Percentiles rank a stretch among this genome's conserved stretches.
Conservation (phyloP, 495 filamentous ascomycete genomes). For the Penicillium canescens region DNA sequence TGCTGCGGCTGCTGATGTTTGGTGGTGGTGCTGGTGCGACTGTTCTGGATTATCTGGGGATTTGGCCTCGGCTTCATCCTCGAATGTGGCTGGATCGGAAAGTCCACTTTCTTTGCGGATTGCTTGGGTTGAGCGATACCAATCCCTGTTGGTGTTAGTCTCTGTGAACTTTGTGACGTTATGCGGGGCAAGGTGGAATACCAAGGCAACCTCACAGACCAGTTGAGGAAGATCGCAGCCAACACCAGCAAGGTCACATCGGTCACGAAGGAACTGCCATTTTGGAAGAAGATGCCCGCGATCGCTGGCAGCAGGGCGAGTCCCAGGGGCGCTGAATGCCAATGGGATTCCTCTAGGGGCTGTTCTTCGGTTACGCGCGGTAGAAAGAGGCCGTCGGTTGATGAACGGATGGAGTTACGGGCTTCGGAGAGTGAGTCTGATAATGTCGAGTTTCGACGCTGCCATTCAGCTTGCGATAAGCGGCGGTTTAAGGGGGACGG, state of each 20-base stretch:
- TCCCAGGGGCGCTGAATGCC: constrained; percentile 75
- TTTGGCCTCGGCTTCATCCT: constrained; percentile 9
- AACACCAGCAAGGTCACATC: constrained; percentile 79
- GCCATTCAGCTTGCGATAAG: constrained; percentile 30
- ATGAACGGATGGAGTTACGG: constrained; percentile 63
- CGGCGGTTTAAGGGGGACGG: constrained; percentile 9
- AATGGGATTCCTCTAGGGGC: constrained; percentile 57
- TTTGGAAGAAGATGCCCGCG: constrained; percentile 79
- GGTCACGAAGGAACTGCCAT: constrained; percentile 79
- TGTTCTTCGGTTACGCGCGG: constrained; percentile 46
- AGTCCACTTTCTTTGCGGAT: constrained; percentile 49
- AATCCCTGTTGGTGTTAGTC: constrained; percentile 59
- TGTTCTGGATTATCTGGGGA: neutral
- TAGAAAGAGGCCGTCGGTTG: constrained; percentile 72
- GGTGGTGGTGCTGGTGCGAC: neutral
- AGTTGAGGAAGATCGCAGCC: constrained; percentile 85
- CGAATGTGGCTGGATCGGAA: constrained; percentile 33
- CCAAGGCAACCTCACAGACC: constrained; percentile 92
- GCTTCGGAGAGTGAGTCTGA: constrained; percentile 72
- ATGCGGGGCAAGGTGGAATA: constrained; percentile 29
- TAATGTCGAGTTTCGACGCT: constrained; percentile 72
- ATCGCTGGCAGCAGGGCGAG: constrained; percentile 84
- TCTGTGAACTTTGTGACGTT: neutral
- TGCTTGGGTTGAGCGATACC: constrained; percentile 82
- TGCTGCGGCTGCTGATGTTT: constrained; percentile 31